A percentile compares a stretch with the other conserved stretches of the same genome.
These are phyloP conservation scores for Hyphochytrium catenoides DNA, from an alignment of 352 stramenopile genomes.

Conservation along the genomic window DNA sequence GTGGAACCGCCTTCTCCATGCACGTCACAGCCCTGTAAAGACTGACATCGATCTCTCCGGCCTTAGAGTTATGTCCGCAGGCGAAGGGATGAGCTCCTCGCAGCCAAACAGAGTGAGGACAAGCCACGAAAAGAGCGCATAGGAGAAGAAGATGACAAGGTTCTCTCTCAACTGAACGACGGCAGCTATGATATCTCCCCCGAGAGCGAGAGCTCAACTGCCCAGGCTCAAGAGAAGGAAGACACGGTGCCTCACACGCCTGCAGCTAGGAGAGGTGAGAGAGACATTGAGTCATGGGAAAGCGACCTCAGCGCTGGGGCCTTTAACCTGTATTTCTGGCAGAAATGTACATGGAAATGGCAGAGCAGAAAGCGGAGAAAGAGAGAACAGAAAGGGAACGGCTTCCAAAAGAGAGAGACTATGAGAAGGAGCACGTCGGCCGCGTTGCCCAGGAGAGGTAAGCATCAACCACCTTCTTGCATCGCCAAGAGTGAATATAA, in stretches of 20 bases:
- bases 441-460: constrained; percentile 15
- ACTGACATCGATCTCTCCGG: too few species aligned
- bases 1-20: too few species aligned
- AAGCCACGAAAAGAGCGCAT: neutral
- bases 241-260: constrained; percentile 39
- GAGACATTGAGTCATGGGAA: constrained; percentile 5
- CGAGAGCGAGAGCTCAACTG: constrained; percentile 1
- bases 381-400: constrained; percentile 47
- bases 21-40: too few species aligned
- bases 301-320: too few species aligned
- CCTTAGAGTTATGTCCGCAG: too few species aligned
- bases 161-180: neutral
- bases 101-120: neutral
- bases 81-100: too few species aligned
- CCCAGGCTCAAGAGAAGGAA: constrained; percentile 3
- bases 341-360: constrained; percentile 75
- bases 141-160: constrained; percentile 3
- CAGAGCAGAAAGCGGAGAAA: constrained; percentile 75
- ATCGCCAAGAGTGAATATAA: constrained; percentile 1
- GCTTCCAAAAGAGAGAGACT: constrained; percentile 50
- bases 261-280: constrained; percentile 14
- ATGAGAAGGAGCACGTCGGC: constrained; percentile 51
- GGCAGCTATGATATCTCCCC: neutral
- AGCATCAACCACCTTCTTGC: constrained; percentile 7
- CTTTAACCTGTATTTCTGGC: constrained; percentile 15